phyloP scores from a whole-genome alignment of 75 land plant species.

The Pseudotsuga menziesii region DNA sequence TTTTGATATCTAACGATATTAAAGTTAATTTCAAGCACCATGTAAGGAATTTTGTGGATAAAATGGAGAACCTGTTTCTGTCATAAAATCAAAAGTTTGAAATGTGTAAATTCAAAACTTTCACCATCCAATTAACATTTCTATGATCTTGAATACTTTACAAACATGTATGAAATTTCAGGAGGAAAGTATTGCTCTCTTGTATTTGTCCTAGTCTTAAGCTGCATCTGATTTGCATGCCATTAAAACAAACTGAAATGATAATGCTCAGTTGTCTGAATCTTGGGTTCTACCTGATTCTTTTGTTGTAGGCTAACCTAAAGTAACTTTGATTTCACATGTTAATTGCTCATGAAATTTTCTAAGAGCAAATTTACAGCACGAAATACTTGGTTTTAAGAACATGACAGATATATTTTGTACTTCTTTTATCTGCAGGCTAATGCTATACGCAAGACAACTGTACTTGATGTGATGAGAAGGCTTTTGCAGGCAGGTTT shows the following conservation, averaged over 20 bases:
- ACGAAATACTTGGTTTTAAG: neutral
- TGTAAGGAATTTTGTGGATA: too few species aligned
- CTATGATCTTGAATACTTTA: neutral
- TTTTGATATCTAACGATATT: too few species aligned
- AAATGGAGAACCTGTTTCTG: too few species aligned
- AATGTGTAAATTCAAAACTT: neutral
- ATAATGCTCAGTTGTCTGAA: neutral
- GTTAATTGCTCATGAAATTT: neutral
- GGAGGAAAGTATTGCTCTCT: neutral
- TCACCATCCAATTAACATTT: neutral
- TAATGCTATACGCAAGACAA: slow-evolving; percentile 97
- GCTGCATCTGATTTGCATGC: neutral
- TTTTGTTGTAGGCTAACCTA: neutral
- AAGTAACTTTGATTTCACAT: neutral
- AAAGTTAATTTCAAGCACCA: too few species aligned
- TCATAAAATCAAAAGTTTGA: neutral
- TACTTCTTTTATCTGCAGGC: slow-evolving; percentile 46
- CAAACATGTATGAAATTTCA: neutral
- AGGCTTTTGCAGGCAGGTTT: slow-evolving; percentile 88
- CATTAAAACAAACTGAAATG: neutral
- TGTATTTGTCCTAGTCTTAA: neutral
- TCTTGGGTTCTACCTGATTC: neutral
- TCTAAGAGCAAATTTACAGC: neutral
- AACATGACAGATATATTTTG: neutral
- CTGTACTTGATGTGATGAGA: slow-evolving; percentile 99